Evolutionary conservation across 2,329 filamentous ascomycete genomes (phyloP).

Genomic region (Teratosphaeria viscida): DNA sequence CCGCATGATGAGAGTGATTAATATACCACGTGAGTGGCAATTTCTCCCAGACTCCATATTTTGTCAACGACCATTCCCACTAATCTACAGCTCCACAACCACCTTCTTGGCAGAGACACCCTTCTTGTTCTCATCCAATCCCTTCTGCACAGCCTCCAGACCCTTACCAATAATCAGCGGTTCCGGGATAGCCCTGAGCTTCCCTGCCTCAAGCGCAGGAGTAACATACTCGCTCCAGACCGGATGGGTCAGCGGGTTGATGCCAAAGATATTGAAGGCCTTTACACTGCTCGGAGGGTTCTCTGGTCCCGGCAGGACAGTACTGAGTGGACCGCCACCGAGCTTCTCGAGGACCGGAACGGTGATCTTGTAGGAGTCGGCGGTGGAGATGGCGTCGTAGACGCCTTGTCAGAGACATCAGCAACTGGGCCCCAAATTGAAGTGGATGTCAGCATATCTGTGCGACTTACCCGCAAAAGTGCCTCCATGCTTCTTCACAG

Average conservation of each 20-base stretch:
- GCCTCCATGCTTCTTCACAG: conserved; percentile 27
- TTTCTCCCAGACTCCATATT: background rate
- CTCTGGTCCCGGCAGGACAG: conserved; percentile 13
- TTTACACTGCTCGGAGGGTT: conserved; percentile 19
- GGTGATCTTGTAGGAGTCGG: conserved; percentile 12
- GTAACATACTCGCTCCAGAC: conserved; percentile 21
- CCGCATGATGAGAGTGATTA: too few relatives aligned
- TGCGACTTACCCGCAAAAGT: conserved; percentile 22
- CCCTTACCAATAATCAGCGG: conserved; percentile 30
- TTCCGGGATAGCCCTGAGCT: conserved; percentile 25
- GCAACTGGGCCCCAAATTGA: background rate
- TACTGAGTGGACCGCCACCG: conserved; percentile 15
- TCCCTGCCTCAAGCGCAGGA: conserved; percentile 25
- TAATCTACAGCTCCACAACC: conserved; percentile 18
- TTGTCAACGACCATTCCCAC: background rate
- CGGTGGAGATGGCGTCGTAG: conserved; percentile 28
- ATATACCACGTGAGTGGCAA: too few relatives aligned
- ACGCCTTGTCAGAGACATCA: conserved; percentile 19
- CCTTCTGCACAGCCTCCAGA: conserved; percentile 22
- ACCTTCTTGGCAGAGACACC: conserved; percentile 27
- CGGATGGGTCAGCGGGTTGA: conserved; percentile 14
- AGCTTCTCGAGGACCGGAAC: conserved; percentile 20
- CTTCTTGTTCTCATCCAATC: conserved; percentile 20
- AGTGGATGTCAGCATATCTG: background rate
- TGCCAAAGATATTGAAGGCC: conserved; percentile 17